Base-by-base conservation (phyloP, 306 rosid genomes). In the Betula pendula region DNA sequence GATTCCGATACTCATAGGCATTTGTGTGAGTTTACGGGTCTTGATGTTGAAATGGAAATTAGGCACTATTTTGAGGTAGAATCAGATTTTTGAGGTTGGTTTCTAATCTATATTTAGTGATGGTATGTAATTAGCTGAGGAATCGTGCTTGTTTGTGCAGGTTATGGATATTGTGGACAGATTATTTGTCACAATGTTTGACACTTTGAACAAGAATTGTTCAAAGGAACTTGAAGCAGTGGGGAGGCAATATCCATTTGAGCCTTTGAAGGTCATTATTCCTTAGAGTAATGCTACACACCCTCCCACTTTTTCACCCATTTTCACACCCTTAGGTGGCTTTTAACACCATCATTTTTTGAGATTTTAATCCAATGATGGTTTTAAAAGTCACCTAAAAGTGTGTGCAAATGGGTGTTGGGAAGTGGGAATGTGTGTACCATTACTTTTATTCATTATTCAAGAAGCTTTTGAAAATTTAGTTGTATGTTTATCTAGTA, bases 21-120 rank as follows among this genome's bases (percentile, higher is more conserved):
- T 86, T 80, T 95, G 29, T 95, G 99, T 56, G 99, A 92, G 85
- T 95, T 95, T 72, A 89, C 87, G 5, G 99, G 99, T 72, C 97
- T 95, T 77, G 99, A 95, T 78, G 87, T 90, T 76, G 97, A 95
- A 86, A 90, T 95, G 97, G 92, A 85, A 85, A 90, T 95, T 68
- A 89, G 90, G 79, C 63, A 89, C 72, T 95, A 95, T 70, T 87
- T 47, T 79, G 99, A 95, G 99, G 99, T 95, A 84, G 60, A 49
- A 79, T 73, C 73, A 35, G 56, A 65, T 20, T 8, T 40, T 47
- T 31, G 24, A 33, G 33, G 43, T 71, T 56, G 35, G 44, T 71
- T 79, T 20, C 49, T 40, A 38, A 14, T 77, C 44, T 43, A 51
- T 62, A 60, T 76, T 75, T 80, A 47, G 31, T 68, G 51, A 56